phyloP scores from a whole-genome alignment of 2,329 filamentous ascomycete genomes.

The Venturiaceae sp. region DNA sequence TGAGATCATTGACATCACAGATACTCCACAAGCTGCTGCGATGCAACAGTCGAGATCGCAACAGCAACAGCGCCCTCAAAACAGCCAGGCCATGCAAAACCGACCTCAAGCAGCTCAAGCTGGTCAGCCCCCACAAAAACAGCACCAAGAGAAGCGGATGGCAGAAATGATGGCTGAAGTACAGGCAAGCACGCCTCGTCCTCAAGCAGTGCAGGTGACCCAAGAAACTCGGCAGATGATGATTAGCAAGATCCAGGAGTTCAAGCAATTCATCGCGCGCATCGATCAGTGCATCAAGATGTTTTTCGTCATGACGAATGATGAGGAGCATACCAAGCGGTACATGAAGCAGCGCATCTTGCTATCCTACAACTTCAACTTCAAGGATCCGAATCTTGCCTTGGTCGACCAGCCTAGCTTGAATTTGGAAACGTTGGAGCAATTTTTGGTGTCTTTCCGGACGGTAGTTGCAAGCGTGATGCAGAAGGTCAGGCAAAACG shows the following conservation, averaged over 20 bases:
- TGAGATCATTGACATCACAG: neutral
- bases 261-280: neutral
- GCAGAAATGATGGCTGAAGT: constrained; percentile 1
- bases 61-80: constrained; percentile 4
- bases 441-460: neutral
- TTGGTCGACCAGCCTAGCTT: constrained; percentile 2
- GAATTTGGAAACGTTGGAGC: neutral
- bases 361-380: neutral
- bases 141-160: neutral
- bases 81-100: neutral
- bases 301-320: constrained; percentile 1
- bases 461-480: neutral
- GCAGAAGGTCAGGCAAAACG: neutral
- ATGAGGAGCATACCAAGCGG: constrained; percentile 1
- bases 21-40: neutral
- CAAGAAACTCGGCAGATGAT: neutral
- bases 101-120: neutral
- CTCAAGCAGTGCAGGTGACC: neutral
- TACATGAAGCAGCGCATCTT: neutral
- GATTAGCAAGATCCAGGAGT: constrained; percentile 1
- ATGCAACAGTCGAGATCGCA: neutral
- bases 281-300: neutral
- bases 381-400: neutral
- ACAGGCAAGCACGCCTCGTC: neutral
- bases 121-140: neutral